Conservation (phyloP, 1,139 yeast genomes). For the Pneumocystis carinii region DNA sequence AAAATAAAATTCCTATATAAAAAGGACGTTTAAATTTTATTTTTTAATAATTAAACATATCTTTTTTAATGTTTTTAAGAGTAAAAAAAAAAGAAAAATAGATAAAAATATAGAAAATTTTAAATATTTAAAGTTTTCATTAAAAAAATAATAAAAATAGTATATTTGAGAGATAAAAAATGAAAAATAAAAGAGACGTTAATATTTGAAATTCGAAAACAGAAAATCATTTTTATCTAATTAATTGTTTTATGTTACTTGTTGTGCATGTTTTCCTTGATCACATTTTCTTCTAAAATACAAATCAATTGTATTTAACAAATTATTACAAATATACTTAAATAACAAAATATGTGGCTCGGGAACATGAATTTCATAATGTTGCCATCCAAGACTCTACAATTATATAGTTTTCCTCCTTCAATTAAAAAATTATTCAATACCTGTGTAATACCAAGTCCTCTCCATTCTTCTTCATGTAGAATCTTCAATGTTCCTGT, state of each 20-base stretch:
- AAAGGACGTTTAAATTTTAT: too few species aligned
- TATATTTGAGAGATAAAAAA: not conserved
- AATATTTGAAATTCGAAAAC: not conserved
- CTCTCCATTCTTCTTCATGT: slow-evolving; percentile 96
- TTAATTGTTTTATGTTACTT: not conserved
- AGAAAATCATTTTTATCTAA: not conserved
- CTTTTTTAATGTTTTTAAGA: not conserved
- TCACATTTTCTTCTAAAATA: not conserved
- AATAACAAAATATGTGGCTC: slow-evolving; percentile 93
- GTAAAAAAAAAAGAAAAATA: not conserved
- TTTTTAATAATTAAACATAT: too few species aligned
- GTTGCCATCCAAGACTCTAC: slow-evolving; percentile 84
- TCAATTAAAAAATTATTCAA: not conserved
- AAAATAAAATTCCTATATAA: too few species aligned
- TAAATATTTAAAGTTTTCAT: not conserved
- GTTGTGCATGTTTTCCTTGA: not conserved
- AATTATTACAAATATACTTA: slow-evolving; percentile 27
- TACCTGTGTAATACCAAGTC: slow-evolving; percentile 81
- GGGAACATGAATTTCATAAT: slow-evolving; percentile 95
- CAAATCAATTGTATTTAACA: not conserved
- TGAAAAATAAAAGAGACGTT: not conserved
- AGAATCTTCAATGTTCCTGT: slow-evolving; percentile 86
- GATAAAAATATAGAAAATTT: not conserved
- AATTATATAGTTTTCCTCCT: not conserved
- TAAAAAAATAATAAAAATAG: not conserved